These are phyloP conservation scores for Malus sylvestris DNA, from an alignment of 306 rosid species.

Conservation along the genomic window DNA sequence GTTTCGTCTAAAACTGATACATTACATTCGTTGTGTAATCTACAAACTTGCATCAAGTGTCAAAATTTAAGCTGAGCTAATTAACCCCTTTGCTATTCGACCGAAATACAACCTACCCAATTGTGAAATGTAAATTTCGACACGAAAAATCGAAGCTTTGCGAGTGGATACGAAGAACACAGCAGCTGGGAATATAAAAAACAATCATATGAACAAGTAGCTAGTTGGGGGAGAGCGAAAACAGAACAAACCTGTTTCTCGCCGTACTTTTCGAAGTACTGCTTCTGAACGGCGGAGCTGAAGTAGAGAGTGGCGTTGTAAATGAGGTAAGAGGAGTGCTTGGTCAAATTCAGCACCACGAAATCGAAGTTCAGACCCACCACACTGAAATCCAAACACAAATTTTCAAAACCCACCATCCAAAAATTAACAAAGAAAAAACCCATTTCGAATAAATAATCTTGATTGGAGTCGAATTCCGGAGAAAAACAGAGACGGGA, in stretches of 20 bases:
- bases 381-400: slow-evolving; percentile 36
- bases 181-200: not conserved
- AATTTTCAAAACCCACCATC: not conserved
- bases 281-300: slow-evolving; percentile 57
- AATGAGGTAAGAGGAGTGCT: slow-evolving; percentile 62
- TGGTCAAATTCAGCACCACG: slow-evolving; percentile 65
- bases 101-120: not conserved
- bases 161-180: not conserved
- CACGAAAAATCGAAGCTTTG: not conserved
- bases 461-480: not conserved
- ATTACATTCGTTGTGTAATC: not conserved
- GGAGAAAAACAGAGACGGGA: not conserved
- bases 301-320: slow-evolving; percentile 72
- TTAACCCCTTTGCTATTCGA: not conserved
- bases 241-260: slow-evolving; percentile 38
- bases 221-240: not conserved
- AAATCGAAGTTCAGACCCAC: slow-evolving; percentile 82
- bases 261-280: slow-evolving; percentile 59
- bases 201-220: not conserved
- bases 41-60: not conserved
- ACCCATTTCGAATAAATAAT: not conserved
- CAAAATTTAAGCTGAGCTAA: not conserved
- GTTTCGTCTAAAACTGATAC: not conserved
- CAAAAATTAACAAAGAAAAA: not conserved
- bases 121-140: not conserved